A percentile compares a stretch with the other conserved stretches of the same genome.
Evolutionary conservation across 1,284 basidiomycete species (phyloP).

Genomic region (Xanthoconium separans): DNA sequence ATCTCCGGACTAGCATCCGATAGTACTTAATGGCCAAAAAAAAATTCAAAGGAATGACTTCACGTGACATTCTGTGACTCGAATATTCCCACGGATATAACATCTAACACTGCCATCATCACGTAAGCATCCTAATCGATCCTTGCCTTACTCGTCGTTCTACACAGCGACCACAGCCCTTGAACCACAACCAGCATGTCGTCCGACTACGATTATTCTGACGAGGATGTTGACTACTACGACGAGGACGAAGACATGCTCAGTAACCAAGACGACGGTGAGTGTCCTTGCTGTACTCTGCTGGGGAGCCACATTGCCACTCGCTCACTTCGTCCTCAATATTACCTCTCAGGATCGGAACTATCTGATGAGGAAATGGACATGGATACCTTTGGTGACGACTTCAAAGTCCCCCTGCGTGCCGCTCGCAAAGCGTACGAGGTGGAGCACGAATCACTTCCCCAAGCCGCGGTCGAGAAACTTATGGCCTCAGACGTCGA

Average conservation of each 20-base stretch:
- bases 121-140: slow-evolving; percentile 36
- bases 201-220: slow-evolving; percentile 73
- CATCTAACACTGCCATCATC: slow-evolving; percentile 16
- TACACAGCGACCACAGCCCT: slow-evolving; percentile 15
- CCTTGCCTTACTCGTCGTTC: slow-evolving; percentile 18
- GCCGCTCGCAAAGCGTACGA: slow-evolving; percentile 70
- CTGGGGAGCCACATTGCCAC: slow-evolving; percentile 21
- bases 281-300: slow-evolving; percentile 18
- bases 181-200: slow-evolving; percentile 46
- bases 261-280: slow-evolving; percentile 54
- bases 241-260: slow-evolving; percentile 69
- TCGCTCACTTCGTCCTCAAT: slow-evolving; percentile 11
- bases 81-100: slow-evolving; percentile 13
- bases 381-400: slow-evolving; percentile 59
- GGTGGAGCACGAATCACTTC: slow-evolving; percentile 77
- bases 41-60: not conserved
- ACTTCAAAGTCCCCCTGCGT: slow-evolving; percentile 57
- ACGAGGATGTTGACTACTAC: slow-evolving; percentile 64
- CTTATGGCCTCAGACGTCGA: slow-evolving; percentile 78
- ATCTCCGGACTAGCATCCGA: slow-evolving; percentile 30
- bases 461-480: slow-evolving; percentile 68
- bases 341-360: slow-evolving; percentile 37
- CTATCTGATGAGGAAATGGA: slow-evolving; percentile 64
- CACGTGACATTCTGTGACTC: slow-evolving; percentile 9
- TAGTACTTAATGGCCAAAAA: slow-evolving; percentile 10